Evolutionary conservation across 208 protist genomes (phyloP).

Genomic region (Trypanosomatidae sp.): DNA sequence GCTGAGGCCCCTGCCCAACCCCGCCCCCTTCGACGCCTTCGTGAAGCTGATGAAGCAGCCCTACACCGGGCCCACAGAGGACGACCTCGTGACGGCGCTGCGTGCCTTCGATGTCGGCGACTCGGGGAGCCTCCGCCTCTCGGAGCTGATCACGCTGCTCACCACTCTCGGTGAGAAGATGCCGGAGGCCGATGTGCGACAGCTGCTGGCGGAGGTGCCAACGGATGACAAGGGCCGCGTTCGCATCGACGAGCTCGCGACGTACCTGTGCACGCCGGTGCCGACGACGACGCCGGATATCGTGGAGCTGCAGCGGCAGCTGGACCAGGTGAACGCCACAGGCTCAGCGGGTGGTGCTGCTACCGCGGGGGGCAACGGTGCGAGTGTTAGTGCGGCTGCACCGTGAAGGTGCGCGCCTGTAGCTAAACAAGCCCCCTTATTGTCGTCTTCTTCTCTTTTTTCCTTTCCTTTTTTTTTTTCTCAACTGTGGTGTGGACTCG

Average conservation of each 20-base stretch:
- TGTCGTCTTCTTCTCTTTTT: too few relatives aligned
- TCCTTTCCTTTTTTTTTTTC: too few relatives aligned
- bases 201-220: constrained; percentile 74
- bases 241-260: constrained; percentile 77
- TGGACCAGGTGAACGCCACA: constrained; percentile 37
- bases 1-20: constrained; percentile 58
- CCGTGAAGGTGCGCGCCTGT: too few relatives aligned
- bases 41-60: constrained; percentile 86
- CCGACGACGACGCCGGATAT: constrained; percentile 86
- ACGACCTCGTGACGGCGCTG: constrained; percentile 82
- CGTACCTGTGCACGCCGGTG: constrained; percentile 83
- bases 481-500: too few relatives aligned
- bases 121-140: constrained; percentile 65
- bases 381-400: too few relatives aligned
- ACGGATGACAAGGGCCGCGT: constrained; percentile 76
- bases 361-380: not conserved
- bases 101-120: constrained; percentile 82
- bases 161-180: constrained; percentile 90
- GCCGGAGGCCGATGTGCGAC: constrained; percentile 79
- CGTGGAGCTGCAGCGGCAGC: constrained; percentile 79
- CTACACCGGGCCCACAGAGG: constrained; percentile 87
- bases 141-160: constrained; percentile 83
- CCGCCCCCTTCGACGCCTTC: constrained; percentile 60
- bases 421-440: too few relatives aligned
- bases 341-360: not conserved